Evolutionary conservation across 2,329 filamentous ascomycete species (phyloP).

Genomic region (Pyricularia pennisetigena): DNA sequence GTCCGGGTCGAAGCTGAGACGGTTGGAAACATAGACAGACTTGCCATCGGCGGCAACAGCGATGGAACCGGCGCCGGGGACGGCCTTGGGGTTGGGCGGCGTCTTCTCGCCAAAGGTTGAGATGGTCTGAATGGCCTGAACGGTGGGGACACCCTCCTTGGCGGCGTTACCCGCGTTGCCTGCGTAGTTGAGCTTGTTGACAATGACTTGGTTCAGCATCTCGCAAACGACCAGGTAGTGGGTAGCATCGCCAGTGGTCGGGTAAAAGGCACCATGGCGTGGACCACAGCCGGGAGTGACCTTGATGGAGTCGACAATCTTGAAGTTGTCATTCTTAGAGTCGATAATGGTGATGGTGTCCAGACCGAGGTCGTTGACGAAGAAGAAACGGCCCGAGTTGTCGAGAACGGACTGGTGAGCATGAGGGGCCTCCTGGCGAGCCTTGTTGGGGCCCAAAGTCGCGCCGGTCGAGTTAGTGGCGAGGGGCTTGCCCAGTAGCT

Average conservation of each 20-base stretch:
- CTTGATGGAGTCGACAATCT: slow-evolving; percentile 22
- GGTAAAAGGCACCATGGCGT: slow-evolving; percentile 39
- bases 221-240: slow-evolving; percentile 40
- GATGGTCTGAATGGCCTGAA: slow-evolving; percentile 25
- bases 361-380: slow-evolving; percentile 37
- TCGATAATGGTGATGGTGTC: slow-evolving; percentile 36
- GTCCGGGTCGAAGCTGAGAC: slow-evolving; percentile 17
- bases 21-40: slow-evolving; percentile 42
- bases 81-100: slow-evolving; percentile 23
- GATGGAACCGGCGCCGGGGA: slow-evolving; percentile 33
- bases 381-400: slow-evolving; percentile 37
- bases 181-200: slow-evolving; percentile 30
- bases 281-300: slow-evolving; percentile 33
- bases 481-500: slow-evolving; percentile 26
- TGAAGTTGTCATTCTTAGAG: slow-evolving; percentile 27
- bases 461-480: slow-evolving; percentile 16
- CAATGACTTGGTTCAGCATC: slow-evolving; percentile 31
- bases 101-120: slow-evolving; percentile 28
- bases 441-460: slow-evolving; percentile 20
- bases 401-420: slow-evolving; percentile 40
- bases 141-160: slow-evolving; percentile 18
- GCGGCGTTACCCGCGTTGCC: slow-evolving; percentile 10
- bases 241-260: slow-evolving; percentile 20
- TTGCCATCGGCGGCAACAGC: slow-evolving; percentile 28
- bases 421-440: slow-evolving; percentile 23